phyloP scores from a whole-genome alignment of 2,329 filamentous ascomycete species.

The Hypomyces rosellus region DNA sequence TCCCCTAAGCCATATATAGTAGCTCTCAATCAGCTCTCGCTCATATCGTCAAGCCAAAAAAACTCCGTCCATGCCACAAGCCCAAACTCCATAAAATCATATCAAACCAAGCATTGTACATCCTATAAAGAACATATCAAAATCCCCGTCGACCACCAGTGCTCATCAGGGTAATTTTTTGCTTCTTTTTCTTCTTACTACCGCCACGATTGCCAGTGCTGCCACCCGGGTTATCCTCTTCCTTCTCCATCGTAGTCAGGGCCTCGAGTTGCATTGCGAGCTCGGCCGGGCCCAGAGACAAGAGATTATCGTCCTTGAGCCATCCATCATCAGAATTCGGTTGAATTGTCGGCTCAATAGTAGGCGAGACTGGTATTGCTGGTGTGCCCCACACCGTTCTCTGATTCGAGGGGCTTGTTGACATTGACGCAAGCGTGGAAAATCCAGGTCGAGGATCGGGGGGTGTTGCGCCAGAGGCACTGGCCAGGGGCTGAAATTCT shows the following conservation, averaged over 20 bases:
- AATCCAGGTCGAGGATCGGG: slow-evolving; percentile 57
- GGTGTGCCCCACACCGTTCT: slow-evolving; percentile 92
- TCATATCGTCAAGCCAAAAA: not conserved
- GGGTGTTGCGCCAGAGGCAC: slow-evolving; percentile 45
- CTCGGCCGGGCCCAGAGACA: slow-evolving; percentile 49
- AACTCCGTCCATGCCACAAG: not conserved
- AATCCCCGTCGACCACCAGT: slow-evolving; percentile 50
- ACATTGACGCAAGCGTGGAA: slow-evolving; percentile 65
- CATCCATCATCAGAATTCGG: slow-evolving; percentile 65
- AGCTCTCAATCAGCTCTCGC: too few species aligned
- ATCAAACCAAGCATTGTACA: not conserved
- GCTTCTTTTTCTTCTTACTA: slow-evolving; percentile 63
- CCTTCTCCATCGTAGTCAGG: slow-evolving; percentile 34
- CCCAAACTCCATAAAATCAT: not conserved
- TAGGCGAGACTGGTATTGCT: slow-evolving; percentile 55
- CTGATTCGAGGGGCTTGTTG: slow-evolving; percentile 68
- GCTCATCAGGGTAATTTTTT: slow-evolving; percentile 68
- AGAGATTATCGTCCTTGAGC: slow-evolving; percentile 72
- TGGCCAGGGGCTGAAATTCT: slow-evolving; percentile 59
- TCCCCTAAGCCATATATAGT: not conserved
- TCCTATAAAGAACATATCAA: slow-evolving; percentile 15
- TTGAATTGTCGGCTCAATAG: slow-evolving; percentile 34
- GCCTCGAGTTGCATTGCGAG: slow-evolving; percentile 54
- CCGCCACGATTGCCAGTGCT: slow-evolving; percentile 17
- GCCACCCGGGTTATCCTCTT: slow-evolving; percentile 11